A percentile compares a stretch with the other conserved stretches of the same genome.
phyloP scores from a whole-genome alignment of 148 eudicot species.

The Mesembryanthemum crystallinum region DNA sequence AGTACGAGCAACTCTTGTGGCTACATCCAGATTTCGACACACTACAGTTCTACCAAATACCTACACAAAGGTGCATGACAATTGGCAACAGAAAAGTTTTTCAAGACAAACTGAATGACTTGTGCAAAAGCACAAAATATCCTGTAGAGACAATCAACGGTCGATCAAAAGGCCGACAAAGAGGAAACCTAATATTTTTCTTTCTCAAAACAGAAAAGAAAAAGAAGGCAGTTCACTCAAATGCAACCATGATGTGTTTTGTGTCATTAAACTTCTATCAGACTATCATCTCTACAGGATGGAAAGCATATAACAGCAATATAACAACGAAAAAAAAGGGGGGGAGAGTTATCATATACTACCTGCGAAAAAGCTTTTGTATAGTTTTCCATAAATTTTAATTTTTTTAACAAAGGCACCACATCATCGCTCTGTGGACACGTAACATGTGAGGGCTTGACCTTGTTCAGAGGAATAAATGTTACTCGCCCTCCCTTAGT shows the following conservation, averaged over 20 bases:
- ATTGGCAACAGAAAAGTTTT: neutral
- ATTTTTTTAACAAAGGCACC: slow-evolving; percentile 71
- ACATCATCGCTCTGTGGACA: slow-evolving; percentile 82
- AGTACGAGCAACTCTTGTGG: slow-evolving; percentile 81
- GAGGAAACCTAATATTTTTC: too few species aligned
- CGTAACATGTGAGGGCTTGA: slow-evolving; percentile 62
- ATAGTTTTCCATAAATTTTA: slow-evolving; percentile 46
- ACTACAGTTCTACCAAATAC: slow-evolving; percentile 92
- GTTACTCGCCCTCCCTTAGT: slow-evolving; percentile 90
- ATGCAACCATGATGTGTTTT: too few species aligned
- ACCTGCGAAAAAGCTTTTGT: slow-evolving; percentile 88
- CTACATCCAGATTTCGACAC: slow-evolving; percentile 93
- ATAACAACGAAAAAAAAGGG: neutral
- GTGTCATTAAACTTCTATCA: neutral
- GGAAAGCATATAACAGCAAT: neutral
- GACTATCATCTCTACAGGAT: neutral
- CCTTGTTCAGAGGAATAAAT: slow-evolving; percentile 95
- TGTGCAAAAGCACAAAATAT: too few species aligned
- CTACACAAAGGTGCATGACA: slow-evolving; percentile 32
- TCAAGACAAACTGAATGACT: too few species aligned
- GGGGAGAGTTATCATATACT: too few species aligned
- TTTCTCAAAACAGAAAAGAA: too few species aligned
- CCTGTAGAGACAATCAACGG: too few species aligned
- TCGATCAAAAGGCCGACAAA: too few species aligned
- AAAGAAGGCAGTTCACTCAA: too few species aligned